phyloP scores from a whole-genome alignment of 2,329 filamentous ascomycete genomes.

The Hypoxylon sp. region DNA sequence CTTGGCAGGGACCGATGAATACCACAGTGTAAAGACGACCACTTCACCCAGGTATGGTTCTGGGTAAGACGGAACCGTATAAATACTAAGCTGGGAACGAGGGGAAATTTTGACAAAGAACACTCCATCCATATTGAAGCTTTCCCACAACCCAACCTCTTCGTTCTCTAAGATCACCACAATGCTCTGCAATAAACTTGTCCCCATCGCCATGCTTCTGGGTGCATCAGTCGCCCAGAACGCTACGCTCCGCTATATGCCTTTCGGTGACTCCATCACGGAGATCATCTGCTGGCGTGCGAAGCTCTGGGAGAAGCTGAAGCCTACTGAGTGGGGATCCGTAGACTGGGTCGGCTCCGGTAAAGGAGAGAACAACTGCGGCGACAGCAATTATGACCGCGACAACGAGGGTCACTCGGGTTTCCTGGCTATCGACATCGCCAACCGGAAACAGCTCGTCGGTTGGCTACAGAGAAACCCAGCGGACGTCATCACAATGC shows the following conservation, averaged over 20 bases:
- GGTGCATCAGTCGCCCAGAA: slow-evolving; percentile 47
- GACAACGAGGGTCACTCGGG: slow-evolving; percentile 62
- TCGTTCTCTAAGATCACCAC: slow-evolving; percentile 1
- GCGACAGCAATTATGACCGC: slow-evolving; percentile 58
- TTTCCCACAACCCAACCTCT: slow-evolving; percentile 1
- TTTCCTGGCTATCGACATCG: slow-evolving; percentile 61
- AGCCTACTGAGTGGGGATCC: slow-evolving; percentile 56
- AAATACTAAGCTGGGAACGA: slow-evolving; percentile 15
- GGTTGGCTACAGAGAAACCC: slow-evolving; percentile 61
- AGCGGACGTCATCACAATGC: slow-evolving; percentile 63
- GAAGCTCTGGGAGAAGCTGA: slow-evolving; percentile 60
- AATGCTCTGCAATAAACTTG: slow-evolving; percentile 49
- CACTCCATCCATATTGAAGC: slow-evolving; percentile 5
- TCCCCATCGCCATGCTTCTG: slow-evolving; percentile 43
- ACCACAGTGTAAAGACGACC: slow-evolving; percentile 5
- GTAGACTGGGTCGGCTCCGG: slow-evolving; percentile 59
- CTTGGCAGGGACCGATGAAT: slow-evolving; percentile 14
- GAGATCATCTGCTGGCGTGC: slow-evolving; percentile 62
- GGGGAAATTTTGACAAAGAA: background rate
- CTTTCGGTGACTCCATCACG: slow-evolving; percentile 62
- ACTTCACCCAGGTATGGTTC: background rate
- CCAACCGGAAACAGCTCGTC: slow-evolving; percentile 59
- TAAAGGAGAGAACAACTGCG: slow-evolving; percentile 55
- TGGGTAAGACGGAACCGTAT: slow-evolving; percentile 19
- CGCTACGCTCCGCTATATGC: slow-evolving; percentile 56